Conservation (phyloP, 805 yeast species). For the Spathaspora boniae region DNA sequence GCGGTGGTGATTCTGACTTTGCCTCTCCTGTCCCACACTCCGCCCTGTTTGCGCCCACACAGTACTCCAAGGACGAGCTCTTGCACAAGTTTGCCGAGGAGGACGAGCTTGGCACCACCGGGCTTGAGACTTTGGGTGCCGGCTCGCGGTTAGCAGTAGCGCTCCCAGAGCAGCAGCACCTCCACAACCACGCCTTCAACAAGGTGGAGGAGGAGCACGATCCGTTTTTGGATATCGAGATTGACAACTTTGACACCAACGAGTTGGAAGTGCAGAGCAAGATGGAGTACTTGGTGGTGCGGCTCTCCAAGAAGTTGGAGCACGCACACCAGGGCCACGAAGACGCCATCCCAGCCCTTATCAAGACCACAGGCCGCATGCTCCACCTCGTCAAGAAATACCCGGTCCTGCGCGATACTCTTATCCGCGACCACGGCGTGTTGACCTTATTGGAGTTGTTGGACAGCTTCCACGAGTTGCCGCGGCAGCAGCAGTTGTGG, state of each 20-base stretch:
- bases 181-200: background rate
- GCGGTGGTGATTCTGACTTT: constrained; percentile 6
- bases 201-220: constrained; percentile 23
- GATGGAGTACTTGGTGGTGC: constrained; percentile 33
- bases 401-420: constrained; percentile 34
- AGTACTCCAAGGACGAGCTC: constrained; percentile 24
- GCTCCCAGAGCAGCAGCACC: too few species aligned
- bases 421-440: constrained; percentile 42
- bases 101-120: constrained; percentile 12
- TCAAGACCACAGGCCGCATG: constrained; percentile 36
- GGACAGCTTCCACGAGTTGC: constrained; percentile 32
- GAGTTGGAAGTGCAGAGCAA: constrained; percentile 40
- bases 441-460: constrained; percentile 36
- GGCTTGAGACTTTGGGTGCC: constrained; percentile 1
- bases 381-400: constrained; percentile 36
- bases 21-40: too few species aligned
- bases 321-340: constrained; percentile 27
- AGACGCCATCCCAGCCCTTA: constrained; percentile 24
- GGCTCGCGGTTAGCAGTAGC: too few species aligned
- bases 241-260: constrained; percentile 38
- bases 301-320: constrained; percentile 31
- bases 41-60: constrained; percentile 7
- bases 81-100: constrained; percentile 29
- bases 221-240: constrained; percentile 36
- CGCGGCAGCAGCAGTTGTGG: constrained; percentile 32